These are phyloP conservation scores for Margaritispora aquatica DNA, from an alignment of 495 filamentous ascomycete genomes.

Conservation along the genomic window DNA sequence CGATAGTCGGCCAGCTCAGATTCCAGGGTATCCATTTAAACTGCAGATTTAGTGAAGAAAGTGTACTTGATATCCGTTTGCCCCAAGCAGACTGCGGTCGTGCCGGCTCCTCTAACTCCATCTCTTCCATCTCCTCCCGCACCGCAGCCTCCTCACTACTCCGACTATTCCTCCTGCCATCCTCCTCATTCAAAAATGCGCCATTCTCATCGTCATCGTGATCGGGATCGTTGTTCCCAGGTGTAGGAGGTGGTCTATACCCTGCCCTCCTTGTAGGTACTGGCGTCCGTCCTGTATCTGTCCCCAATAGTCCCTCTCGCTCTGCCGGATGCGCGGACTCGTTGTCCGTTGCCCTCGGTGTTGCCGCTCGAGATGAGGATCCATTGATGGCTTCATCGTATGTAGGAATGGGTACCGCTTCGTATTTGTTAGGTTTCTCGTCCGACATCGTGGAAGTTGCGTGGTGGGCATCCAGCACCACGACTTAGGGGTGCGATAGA, in stretches of 20 bases:
- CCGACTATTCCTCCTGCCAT: constrained; percentile 23
- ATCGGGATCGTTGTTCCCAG: constrained; percentile 33
- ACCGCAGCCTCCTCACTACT: constrained; percentile 51
- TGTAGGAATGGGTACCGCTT: constrained; percentile 76
- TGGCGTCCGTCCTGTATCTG: constrained; percentile 47
- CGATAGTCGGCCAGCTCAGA: constrained; percentile 18
- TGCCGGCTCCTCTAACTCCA: constrained; percentile 76
- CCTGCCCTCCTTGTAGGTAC: constrained; percentile 66
- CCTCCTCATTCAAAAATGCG: constrained; percentile 16
- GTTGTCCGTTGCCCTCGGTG: constrained; percentile 1
- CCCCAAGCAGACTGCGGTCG: constrained; percentile 34
- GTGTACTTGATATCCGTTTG: constrained; percentile 43
- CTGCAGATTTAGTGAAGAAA: constrained; percentile 26
- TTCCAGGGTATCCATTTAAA: constrained; percentile 15
- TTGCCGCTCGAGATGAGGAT: constrained; percentile 17
- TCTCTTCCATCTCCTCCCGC: constrained; percentile 76
- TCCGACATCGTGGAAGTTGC: constrained; percentile 39
- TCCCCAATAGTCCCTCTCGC: constrained; percentile 25
- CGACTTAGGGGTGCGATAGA: background rate
- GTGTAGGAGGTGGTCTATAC: constrained; percentile 22
- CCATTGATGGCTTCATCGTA: constrained; percentile 77
- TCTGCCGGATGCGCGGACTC: constrained; percentile 30
- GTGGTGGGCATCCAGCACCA: background rate
- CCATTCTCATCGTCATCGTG: constrained; percentile 35
- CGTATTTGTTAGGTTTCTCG: constrained; percentile 54